Percentiles rank a stretch among this genome's conserved stretches.
These are phyloP conservation scores for Camellia oleifera DNA, from an alignment of 179 eudicot species.

Conservation along the genomic window DNA sequence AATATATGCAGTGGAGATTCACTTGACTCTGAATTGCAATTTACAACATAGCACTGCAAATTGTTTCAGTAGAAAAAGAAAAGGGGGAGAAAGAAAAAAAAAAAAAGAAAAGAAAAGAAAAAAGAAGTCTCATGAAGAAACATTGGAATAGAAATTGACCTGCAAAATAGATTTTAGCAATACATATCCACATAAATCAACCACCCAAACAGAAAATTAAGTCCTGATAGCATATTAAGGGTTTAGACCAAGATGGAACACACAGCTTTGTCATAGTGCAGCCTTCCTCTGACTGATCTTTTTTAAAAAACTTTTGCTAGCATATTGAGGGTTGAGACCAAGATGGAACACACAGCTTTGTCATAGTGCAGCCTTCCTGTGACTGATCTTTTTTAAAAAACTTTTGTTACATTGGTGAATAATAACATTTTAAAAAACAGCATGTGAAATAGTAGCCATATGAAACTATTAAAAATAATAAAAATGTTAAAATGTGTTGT, in stretches of 20 bases:
- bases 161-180: not conserved
- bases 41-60: not conserved
- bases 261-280: no score
- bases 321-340: no score
- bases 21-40: not conserved
- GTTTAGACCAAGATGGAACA: no score
- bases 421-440: not conserved
- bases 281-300: no score
- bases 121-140: not conserved
- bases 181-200: no score
- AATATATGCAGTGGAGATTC: not conserved
- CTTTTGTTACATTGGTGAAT: slow-evolving; percentile 1
- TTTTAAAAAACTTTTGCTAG: no score
- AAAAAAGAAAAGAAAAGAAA: not conserved
- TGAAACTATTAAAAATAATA: not conserved
- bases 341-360: no score
- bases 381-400: not conserved
- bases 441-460: not conserved
- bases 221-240: no score
- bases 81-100: no score
- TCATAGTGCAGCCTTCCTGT: not conserved
- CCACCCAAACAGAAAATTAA: no score
- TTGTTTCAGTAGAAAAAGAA: not conserved
- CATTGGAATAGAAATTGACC: not conserved
- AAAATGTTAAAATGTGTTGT: not conserved